These are phyloP conservation scores for Luvunga scandens DNA, from an alignment of 345 rosid species.

Conservation along the genomic window DNA sequence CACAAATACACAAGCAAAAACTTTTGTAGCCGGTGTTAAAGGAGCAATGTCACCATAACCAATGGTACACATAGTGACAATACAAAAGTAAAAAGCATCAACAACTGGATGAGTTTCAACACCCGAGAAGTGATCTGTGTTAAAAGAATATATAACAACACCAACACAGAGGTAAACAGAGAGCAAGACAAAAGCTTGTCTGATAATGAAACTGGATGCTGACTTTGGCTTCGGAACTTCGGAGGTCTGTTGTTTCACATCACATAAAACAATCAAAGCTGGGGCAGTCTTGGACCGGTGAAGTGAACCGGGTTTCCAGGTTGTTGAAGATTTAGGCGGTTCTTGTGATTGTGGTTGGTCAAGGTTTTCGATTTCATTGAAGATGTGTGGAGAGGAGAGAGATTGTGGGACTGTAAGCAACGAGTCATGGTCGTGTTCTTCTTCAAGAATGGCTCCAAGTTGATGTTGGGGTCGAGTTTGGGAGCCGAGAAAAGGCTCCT, in stretches of 20 bases:
- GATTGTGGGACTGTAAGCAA: constrained; percentile 35
- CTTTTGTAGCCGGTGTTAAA: constrained; percentile 52
- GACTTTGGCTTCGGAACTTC: constrained; percentile 36
- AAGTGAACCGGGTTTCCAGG: constrained; percentile 41
- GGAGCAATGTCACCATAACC: constrained; percentile 87
- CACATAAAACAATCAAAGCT: constrained; percentile 63
- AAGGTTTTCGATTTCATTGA: constrained; percentile 36
- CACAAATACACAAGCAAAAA: constrained; percentile 66
- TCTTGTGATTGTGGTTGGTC: constrained; percentile 7
- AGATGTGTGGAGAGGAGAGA: constrained; percentile 35
- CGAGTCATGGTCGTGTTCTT: constrained; percentile 9
- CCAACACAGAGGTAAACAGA: constrained; percentile 56
- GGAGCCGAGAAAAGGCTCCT: constrained; percentile 41
- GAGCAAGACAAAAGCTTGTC: constrained; percentile 57
- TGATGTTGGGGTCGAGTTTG: constrained; percentile 29
- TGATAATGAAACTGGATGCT: constrained; percentile 43
- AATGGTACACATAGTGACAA: constrained; percentile 81
- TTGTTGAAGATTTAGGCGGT: background rate
- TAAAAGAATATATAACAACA: constrained; percentile 54
- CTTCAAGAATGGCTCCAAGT: constrained; percentile 30
- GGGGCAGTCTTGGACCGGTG: constrained; percentile 82
- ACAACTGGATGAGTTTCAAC: constrained; percentile 78
- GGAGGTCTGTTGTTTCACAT: constrained; percentile 31
- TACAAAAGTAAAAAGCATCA: constrained; percentile 77
- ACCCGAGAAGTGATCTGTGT: constrained; percentile 58